These are phyloP conservation scores for Phytophthora macrochlamydospora DNA, from an alignment of 352 stramenopile species.

Conservation along the genomic window DNA sequence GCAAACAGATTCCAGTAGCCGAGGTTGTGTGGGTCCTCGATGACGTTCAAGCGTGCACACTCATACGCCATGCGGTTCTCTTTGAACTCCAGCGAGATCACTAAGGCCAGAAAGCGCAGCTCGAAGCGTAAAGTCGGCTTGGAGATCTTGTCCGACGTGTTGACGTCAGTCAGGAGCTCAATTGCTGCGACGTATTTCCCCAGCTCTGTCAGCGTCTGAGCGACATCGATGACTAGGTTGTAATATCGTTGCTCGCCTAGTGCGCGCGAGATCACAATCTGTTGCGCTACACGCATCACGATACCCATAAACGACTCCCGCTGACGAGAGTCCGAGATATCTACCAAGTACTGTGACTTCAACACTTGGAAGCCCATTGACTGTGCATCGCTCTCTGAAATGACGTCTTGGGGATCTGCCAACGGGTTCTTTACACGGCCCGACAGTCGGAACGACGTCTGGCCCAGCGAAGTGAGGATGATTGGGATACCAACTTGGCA, in stretches of 20 bases:
- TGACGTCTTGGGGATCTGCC: conserved; percentile 55
- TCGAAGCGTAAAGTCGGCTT: conserved; percentile 77
- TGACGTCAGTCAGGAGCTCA: conserved; percentile 86
- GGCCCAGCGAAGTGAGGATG: conserved; percentile 81
- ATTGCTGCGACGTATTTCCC: conserved; percentile 86
- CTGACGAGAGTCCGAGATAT: conserved; percentile 74
- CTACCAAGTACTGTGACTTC: conserved; percentile 84
- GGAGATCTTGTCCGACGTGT: conserved; percentile 85
- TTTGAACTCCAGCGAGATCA: conserved; percentile 85
- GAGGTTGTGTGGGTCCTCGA: conserved; percentile 81
- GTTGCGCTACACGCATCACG: conserved; percentile 82
- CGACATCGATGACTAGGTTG: conserved; percentile 79
- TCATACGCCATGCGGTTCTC: conserved; percentile 90
- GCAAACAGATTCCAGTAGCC: conserved; percentile 89
- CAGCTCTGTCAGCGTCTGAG: conserved; percentile 76
- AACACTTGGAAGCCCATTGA: conserved; percentile 80
- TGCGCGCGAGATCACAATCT: conserved; percentile 79
- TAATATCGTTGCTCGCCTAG: conserved; percentile 81
- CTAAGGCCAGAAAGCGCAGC: conserved; percentile 81
- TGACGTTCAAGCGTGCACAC: conserved; percentile 85
- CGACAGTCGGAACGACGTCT: conserved; percentile 76
- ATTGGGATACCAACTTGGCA: conserved; percentile 86
- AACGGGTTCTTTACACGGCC: conserved; percentile 66
- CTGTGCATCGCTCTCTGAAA: conserved; percentile 61
- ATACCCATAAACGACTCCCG: conserved; percentile 87